Percentiles rank a stretch among this genome's conserved stretches.
Conservation (phyloP, 805 yeast species). For the Pichia heedii region DNA sequence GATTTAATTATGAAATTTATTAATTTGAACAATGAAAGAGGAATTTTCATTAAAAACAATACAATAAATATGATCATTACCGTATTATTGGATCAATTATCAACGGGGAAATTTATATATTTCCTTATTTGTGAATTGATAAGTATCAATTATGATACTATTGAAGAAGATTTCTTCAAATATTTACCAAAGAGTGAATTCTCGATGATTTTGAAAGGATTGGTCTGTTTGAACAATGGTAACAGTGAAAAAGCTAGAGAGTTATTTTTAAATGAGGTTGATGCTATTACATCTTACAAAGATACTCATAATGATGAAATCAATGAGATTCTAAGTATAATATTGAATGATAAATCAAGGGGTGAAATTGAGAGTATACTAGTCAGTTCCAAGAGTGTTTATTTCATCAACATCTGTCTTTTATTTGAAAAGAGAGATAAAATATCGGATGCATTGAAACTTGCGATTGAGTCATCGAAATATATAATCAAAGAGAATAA, state of each 20-base stretch:
- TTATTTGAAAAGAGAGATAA: conserved; percentile 27
- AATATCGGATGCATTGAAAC: conserved; percentile 29
- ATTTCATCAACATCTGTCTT: conserved; percentile 30
- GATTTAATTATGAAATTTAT: conserved; percentile 9
- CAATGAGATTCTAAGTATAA: neutral
- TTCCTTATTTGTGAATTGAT: conserved; percentile 17
- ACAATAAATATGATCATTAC: conserved; percentile 19
- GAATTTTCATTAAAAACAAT: conserved; percentile 18
- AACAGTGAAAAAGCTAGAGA: conserved; percentile 20
- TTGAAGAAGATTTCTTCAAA: conserved; percentile 12
- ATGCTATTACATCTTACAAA: neutral
- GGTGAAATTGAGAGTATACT: conserved; percentile 11
- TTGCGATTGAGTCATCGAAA: conserved; percentile 20
- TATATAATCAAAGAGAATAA: conserved; percentile 2
- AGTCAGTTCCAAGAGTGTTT: conserved; percentile 28
- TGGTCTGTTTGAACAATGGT: conserved; percentile 2
- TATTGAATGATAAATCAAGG: neutral
- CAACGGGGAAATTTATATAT: conserved; percentile 16
- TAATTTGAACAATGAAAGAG: conserved; percentile 15
- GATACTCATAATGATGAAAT: neutral
- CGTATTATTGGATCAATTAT: conserved; percentile 11
- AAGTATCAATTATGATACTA: conserved; percentile 4
- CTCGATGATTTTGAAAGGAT: neutral
- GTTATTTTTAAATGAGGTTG: conserved; percentile 20
- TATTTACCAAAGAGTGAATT: conserved; percentile 16